Conservation (phyloP, 2,329 filamentous ascomycete genomes). For the Nigrospora osmanthi region DNA sequence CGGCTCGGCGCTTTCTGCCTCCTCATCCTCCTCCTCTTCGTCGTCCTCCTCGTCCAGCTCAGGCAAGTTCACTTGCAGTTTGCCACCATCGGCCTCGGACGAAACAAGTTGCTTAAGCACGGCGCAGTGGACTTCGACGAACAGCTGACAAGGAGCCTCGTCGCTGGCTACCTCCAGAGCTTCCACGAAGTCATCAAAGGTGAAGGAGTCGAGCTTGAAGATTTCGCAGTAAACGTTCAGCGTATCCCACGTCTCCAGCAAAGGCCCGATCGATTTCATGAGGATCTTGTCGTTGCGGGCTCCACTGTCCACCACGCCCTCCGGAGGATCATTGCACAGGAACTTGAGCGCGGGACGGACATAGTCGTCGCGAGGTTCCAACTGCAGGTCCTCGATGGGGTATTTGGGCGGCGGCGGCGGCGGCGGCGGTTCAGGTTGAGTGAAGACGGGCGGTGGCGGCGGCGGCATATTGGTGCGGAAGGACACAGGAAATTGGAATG, state of each 20-base stretch:
- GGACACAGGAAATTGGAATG: conserved; percentile 36
- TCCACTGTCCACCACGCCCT: conserved; percentile 36
- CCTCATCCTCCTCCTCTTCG: conserved; percentile 51
- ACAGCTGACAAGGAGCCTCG: conserved; percentile 70
- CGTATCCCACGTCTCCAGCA: conserved; percentile 93
- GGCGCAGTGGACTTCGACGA: conserved; percentile 87
- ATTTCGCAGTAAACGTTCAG: conserved; percentile 97
- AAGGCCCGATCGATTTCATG: conserved; percentile 76
- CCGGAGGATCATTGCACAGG: conserved; percentile 58
- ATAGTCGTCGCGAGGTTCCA: conserved; percentile 58
- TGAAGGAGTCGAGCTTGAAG: conserved; percentile 91
- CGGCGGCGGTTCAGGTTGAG: conserved; percentile 46
- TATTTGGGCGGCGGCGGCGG: conserved; percentile 80
- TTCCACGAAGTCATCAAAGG: conserved; percentile 92
- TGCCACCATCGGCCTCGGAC: conserved; percentile 66
- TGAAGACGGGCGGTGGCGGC: conserved; percentile 32
- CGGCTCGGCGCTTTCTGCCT: conserved; percentile 37
- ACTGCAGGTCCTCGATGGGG: conserved; percentile 87
- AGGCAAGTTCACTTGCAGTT: conserved; percentile 70
- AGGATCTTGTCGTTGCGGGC: conserved; percentile 53
- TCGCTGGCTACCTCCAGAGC: conserved; percentile 72
- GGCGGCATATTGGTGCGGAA: conserved; percentile 34
- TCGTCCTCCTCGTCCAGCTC: conserved; percentile 65
- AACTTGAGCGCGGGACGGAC: conserved; percentile 72
- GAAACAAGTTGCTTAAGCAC: conserved; percentile 81